Evolutionary conservation across 192 early-diverging fungal genomes (phyloP).

Genomic region (Gonapodya prolifera): DNA sequence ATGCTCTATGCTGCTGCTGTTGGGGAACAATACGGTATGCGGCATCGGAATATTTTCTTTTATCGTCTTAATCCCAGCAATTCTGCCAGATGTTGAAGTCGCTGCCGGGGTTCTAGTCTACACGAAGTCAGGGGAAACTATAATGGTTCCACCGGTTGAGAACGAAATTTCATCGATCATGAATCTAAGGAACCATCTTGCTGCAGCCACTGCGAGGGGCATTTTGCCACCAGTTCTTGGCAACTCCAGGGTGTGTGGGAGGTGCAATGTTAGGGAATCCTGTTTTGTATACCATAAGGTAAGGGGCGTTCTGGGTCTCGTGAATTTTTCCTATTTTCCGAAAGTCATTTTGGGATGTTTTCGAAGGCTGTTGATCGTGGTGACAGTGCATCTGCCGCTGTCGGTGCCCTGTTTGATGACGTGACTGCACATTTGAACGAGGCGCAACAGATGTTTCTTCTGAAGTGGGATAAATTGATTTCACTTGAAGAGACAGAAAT

Average conservation of each 20-base stretch:
- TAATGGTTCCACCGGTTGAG: constrained; percentile 39
- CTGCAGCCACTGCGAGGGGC: constrained; percentile 27
- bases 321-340: constrained; percentile 44
- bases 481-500: constrained; percentile 47
- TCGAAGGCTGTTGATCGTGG: constrained; percentile 51
- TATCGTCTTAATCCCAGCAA: too few species aligned
- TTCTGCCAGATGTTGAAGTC: constrained; percentile 45
- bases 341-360: constrained; percentile 37
- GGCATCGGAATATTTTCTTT: background rate
- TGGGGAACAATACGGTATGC: constrained; percentile 63
- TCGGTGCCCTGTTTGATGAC: constrained; percentile 48
- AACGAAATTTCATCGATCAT: constrained; percentile 63
- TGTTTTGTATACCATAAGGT: constrained; percentile 62
- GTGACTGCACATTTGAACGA: constrained; percentile 42
- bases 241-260: constrained; percentile 42
- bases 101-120: constrained; percentile 64
- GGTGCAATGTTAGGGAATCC: constrained; percentile 46
- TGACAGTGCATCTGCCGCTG: constrained; percentile 31
- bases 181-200: constrained; percentile 62
- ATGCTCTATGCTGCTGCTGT: constrained; percentile 74
- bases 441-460: constrained; percentile 54
- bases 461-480: constrained; percentile 64
- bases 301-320: constrained; percentile 25
- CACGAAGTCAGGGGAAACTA: constrained; percentile 49
- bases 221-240: constrained; percentile 60